Percentiles rank a stretch among this genome's conserved stretches.
phyloP scores from a whole-genome alignment of 768 basidiomycete species.

The Leucocoprinus sp. region DNA sequence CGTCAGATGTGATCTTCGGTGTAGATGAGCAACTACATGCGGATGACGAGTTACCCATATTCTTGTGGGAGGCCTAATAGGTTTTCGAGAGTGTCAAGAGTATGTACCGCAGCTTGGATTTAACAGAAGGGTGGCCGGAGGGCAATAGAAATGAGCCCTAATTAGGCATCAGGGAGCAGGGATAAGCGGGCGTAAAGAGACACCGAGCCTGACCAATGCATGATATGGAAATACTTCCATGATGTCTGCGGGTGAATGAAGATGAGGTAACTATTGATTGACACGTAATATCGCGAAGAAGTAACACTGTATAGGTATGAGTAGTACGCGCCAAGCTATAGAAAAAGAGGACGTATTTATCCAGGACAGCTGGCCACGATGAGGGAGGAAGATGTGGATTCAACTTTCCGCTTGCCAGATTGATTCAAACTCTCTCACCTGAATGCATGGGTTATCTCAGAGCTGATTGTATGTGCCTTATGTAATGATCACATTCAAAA shows the following conservation, averaged over 20 bases:
- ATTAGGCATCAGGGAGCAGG: not conserved
- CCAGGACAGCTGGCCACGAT: constrained; percentile 1
- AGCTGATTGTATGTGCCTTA: too few species aligned
- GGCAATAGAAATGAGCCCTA: constrained; percentile 1
- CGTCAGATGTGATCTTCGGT: constrained; percentile 3
- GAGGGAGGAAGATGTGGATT: not conserved
- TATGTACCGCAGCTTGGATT: constrained; percentile 7
- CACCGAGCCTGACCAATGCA: constrained; percentile 8
- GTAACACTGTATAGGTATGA: too few species aligned
- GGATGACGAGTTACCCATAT: constrained; percentile 7
- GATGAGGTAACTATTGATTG: not conserved
- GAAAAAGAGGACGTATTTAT: too few species aligned
- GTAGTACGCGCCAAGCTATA: too few species aligned
- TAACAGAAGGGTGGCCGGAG: constrained; percentile 6
- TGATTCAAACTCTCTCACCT: too few species aligned
- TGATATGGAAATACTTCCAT: constrained; percentile 10
- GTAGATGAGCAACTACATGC: constrained; percentile 5
- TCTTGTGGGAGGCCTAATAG: not conserved
- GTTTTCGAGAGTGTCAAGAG: not conserved
- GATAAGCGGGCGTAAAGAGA: not conserved
- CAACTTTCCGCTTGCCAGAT: too few species aligned
- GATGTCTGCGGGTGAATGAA: not conserved
- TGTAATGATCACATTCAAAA: too few species aligned
- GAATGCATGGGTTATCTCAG: too few species aligned
- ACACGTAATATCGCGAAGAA: not conserved